Evolutionary conservation across 179 eudicot genomes (phyloP).

Genomic region (Beta macrorhiza): DNA sequence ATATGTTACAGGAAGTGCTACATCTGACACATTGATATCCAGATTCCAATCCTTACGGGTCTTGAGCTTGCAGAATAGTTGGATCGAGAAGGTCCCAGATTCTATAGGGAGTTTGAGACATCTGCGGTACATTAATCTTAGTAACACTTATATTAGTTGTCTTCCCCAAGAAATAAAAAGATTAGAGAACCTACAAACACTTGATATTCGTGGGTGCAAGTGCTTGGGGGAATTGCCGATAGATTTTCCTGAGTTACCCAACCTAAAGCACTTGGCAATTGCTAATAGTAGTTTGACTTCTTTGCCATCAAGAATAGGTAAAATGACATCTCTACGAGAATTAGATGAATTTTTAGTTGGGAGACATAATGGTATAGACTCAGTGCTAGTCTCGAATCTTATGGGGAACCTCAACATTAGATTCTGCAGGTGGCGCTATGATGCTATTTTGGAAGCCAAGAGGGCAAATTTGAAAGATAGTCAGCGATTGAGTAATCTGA

Average conservation of each 20-base stretch:
- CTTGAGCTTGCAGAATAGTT: not conserved
- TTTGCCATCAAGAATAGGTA: slow-evolving; percentile 12
- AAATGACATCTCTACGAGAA: slow-evolving; percentile 18
- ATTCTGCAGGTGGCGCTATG: not conserved
- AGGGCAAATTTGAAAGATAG: not conserved
- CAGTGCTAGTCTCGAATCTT: slow-evolving; percentile 1
- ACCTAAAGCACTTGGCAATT: slow-evolving; percentile 17
- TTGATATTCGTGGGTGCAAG: slow-evolving; percentile 1
- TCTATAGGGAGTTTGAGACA: slow-evolving; percentile 26
- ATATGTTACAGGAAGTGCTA: no score
- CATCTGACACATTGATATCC: not conserved
- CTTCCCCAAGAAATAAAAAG: slow-evolving; percentile 10
- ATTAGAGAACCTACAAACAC: slow-evolving; percentile 24
- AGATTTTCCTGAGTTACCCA: slow-evolving; percentile 3
- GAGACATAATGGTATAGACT: slow-evolving; percentile 1
- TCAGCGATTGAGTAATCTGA: no score
- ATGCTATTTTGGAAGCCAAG: not conserved
- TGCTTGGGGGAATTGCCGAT: slow-evolving; percentile 14
- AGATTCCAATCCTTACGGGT: slow-evolving; percentile 7
- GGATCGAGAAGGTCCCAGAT: slow-evolving; percentile 3
- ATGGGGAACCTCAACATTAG: not conserved
- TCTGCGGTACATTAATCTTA: slow-evolving; percentile 29
- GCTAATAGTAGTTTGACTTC: not conserved
- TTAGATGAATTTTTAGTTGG: slow-evolving; percentile 13
- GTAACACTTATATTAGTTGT: not conserved